Percentiles rank a stretch among this genome's conserved stretches.
Conservation (phyloP, 441 rosid genomes). For the Hura crepitans region DNA sequence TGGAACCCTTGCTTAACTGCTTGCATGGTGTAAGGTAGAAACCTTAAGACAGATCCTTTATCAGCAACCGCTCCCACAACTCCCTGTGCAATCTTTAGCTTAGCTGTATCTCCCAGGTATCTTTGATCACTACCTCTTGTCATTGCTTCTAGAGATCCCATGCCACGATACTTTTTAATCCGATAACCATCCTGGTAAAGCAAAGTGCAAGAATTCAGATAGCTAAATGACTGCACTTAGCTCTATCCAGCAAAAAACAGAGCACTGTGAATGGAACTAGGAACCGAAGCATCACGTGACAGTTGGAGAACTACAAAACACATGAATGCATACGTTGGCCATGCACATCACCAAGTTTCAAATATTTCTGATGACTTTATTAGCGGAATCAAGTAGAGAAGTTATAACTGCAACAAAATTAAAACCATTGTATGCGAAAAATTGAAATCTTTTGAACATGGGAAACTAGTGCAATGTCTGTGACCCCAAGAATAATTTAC, state of each 20-base stretch:
- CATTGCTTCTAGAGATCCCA: conserved; percentile 95
- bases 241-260: neutral
- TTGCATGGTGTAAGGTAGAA: conserved; percentile 78
- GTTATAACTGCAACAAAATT: neutral
- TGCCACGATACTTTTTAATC: conserved; percentile 71
- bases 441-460: neutral
- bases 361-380: neutral
- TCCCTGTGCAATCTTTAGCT: conserved; percentile 86
- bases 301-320: neutral
- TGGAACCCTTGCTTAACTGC: conserved; percentile 97
- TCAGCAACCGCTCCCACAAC: conserved; percentile 86
- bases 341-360: neutral
- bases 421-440: neutral
- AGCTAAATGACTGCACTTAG: neutral
- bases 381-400: neutral
- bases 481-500: neutral
- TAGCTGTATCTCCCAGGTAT: conserved; percentile 71
- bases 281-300: neutral
- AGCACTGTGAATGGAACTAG: no score
- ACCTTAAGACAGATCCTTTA: conserved; percentile 70
- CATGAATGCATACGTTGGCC: no score
- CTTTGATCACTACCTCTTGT: conserved; percentile 81
- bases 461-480: neutral
- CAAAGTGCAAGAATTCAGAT: conserved; percentile 5
- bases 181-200: conserved; percentile 45